Percentiles rank a stretch among this genome's conserved stretches.
These are phyloP conservation scores for Cruciata laevipes DNA, from an alignment of 257 asterid species.

Conservation along the genomic window DNA sequence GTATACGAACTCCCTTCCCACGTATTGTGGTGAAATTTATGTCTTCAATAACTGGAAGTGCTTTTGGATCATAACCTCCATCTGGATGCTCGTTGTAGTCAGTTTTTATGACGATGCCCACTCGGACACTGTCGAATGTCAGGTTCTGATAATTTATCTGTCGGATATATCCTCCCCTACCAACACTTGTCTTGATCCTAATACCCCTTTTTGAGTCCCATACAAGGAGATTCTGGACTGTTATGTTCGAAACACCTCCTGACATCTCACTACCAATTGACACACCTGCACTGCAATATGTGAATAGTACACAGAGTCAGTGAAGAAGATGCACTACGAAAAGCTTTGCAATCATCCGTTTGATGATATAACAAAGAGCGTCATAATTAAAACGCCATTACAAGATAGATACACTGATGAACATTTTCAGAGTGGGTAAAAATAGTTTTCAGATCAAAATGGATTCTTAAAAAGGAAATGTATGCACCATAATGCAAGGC, in stretches of 20 bases:
- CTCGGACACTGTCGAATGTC: slow-evolving; percentile 73
- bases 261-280: slow-evolving; percentile 98
- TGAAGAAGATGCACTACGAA: not conserved
- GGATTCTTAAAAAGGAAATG: not conserved
- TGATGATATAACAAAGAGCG: not conserved
- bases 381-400: slow-evolving; percentile 4
- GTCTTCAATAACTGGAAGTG: slow-evolving; percentile 65
- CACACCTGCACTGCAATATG: slow-evolving; percentile 76
- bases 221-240: slow-evolving; percentile 66
- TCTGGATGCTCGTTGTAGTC: slow-evolving; percentile 93
- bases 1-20: slow-evolving; percentile 81
- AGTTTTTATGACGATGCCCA: slow-evolving; percentile 79
- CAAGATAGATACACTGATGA: too few species aligned
- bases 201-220: slow-evolving; percentile 87
- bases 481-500: not conserved
- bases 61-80: slow-evolving; percentile 58
- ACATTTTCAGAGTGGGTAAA: not conserved
- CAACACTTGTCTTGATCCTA: slow-evolving; percentile 78
- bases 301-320: slow-evolving; percentile 20
- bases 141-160: slow-evolving; percentile 58
- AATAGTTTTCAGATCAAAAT: not conserved
- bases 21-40: slow-evolving; percentile 59
- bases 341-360: not conserved
- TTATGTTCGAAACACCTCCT: slow-evolving; percentile 73
- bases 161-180: slow-evolving; percentile 79